These are phyloP conservation scores for Colletotrichum cuscutae DNA, from an alignment of 2,329 filamentous ascomycete genomes.

Conservation along the genomic window DNA sequence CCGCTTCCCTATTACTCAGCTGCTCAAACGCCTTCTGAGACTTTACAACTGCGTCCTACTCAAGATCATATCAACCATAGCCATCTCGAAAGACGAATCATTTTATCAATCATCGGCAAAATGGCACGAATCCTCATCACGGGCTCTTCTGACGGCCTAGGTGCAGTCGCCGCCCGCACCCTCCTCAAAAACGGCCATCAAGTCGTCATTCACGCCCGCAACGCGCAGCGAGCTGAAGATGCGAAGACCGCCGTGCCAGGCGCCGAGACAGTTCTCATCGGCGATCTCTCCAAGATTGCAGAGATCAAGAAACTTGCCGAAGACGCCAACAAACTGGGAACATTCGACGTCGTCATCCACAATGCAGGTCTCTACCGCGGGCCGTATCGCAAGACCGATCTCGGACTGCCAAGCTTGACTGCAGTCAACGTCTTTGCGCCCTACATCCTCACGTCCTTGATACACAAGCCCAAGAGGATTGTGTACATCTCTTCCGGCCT, in stretches of 20 bases:
- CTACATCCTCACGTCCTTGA: slow-evolving; percentile 63
- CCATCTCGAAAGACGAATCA: not conserved
- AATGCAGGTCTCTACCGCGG: slow-evolving; percentile 64
- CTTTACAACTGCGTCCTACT: not conserved
- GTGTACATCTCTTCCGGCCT: slow-evolving; percentile 63
- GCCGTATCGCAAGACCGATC: slow-evolving; percentile 43
- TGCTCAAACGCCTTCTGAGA: not conserved
- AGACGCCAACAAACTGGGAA: slow-evolving; percentile 58
- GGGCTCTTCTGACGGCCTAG: slow-evolving; percentile 67
- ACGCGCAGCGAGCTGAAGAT: slow-evolving; percentile 60
- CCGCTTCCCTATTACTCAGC: not conserved
- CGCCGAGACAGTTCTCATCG: slow-evolving; percentile 61
- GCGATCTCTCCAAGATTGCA: slow-evolving; percentile 61
- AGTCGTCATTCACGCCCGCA: slow-evolving; percentile 67
- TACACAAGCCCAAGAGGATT: slow-evolving; percentile 58
- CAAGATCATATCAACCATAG: not conserved
- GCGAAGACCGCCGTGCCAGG: slow-evolving; percentile 58
- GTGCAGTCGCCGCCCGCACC: slow-evolving; percentile 59
- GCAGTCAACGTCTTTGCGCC: slow-evolving; percentile 68
- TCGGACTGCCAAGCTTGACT: slow-evolving; percentile 56
- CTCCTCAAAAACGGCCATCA: slow-evolving; percentile 62
- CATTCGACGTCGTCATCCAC: slow-evolving; percentile 67
- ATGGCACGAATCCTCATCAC: slow-evolving; percentile 53
- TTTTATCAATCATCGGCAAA: not conserved
- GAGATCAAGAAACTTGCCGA: slow-evolving; percentile 62